These are phyloP conservation scores for Colletotrichum sp. DNA, from an alignment of 2,329 filamentous ascomycete genomes.

Conservation along the genomic window DNA sequence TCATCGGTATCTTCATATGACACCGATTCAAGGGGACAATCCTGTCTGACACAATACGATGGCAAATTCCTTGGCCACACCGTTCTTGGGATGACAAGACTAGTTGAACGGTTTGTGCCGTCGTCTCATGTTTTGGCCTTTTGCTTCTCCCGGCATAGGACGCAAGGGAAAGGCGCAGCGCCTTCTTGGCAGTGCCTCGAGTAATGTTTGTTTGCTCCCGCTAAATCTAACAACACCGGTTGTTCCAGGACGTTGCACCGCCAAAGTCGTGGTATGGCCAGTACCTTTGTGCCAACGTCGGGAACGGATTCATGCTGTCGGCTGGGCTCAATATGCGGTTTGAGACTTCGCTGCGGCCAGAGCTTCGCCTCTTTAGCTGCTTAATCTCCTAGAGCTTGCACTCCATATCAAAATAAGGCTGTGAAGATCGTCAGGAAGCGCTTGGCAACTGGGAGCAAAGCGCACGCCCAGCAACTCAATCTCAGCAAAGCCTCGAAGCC, in stretches of 20 bases:
- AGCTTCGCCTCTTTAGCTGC: not conserved
- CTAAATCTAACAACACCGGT: not conserved
- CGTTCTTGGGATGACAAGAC: constrained; percentile 4
- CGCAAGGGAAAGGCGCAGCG: not conserved
- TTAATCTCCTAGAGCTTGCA: not conserved
- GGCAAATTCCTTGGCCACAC: not conserved
- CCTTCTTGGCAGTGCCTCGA: constrained; percentile 7
- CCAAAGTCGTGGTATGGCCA: not conserved
- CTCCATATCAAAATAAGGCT: not conserved
- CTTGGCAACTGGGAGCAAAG: constrained; percentile 19
- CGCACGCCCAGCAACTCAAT: constrained; percentile 10
- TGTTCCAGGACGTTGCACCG: not conserved
- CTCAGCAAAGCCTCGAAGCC: not conserved
- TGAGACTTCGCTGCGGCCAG: not conserved
- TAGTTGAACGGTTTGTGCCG: not conserved
- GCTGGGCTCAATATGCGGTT: not conserved
- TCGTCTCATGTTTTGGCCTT: constrained; percentile 2
- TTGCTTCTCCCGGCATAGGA: not conserved
- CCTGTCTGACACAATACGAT: not conserved
- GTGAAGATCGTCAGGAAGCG: constrained; percentile 1
- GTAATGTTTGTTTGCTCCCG: not conserved
- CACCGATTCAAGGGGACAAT: not conserved
- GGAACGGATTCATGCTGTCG: not conserved
- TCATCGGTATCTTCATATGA: not conserved
- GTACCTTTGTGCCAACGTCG: not conserved